A percentile compares a stretch with the other conserved stretches of the same genome.
These are phyloP conservation scores for Chrysanthemum makinoi DNA, from an alignment of 129 eudicot genomes.

Conservation along the genomic window DNA sequence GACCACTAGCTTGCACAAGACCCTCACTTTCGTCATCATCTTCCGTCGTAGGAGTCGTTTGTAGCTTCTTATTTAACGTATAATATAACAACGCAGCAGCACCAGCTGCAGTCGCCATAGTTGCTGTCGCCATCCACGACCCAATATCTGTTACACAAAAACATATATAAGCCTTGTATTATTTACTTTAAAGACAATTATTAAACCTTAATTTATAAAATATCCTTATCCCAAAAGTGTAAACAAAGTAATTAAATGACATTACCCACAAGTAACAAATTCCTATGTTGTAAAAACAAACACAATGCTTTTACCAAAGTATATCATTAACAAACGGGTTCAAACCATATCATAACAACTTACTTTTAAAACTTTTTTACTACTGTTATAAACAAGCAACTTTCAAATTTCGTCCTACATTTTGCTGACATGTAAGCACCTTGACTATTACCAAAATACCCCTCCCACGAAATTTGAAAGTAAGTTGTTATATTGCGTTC, in stretches of 20 bases:
- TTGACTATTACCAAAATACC: too few relatives aligned
- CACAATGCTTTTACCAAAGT: background rate
- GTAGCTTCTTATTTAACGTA: slow-evolving; percentile 73
- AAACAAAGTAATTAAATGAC: slow-evolving; percentile 12
- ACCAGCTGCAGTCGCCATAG: slow-evolving; percentile 99
- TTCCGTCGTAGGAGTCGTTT: slow-evolving; percentile 29
- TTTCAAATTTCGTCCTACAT: too few relatives aligned
- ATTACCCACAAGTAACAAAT: slow-evolving; percentile 22
- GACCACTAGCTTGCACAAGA: slow-evolving; percentile 36
- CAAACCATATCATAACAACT: background rate
- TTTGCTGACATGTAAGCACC: too few relatives aligned
- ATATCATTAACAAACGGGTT: slow-evolving; percentile 1
- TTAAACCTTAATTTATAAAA: too few relatives aligned
- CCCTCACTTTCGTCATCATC: slow-evolving; percentile 59
- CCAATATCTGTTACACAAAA: slow-evolving; percentile 22
- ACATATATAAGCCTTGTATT: background rate
- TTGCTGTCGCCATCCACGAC: slow-evolving; percentile 78
- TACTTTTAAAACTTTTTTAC: background rate
- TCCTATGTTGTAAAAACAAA: background rate
- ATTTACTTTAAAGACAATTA: slow-evolving; percentile 8
- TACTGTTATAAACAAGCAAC: too few relatives aligned
- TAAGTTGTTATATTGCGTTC: too few relatives aligned
- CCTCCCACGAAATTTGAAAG: too few relatives aligned
- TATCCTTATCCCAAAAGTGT: too few relatives aligned
- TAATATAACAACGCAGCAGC: slow-evolving; percentile 96